phyloP scores from a whole-genome alignment of 2,329 filamentous ascomycete genomes.

The Xylariaceae sp. region DNA sequence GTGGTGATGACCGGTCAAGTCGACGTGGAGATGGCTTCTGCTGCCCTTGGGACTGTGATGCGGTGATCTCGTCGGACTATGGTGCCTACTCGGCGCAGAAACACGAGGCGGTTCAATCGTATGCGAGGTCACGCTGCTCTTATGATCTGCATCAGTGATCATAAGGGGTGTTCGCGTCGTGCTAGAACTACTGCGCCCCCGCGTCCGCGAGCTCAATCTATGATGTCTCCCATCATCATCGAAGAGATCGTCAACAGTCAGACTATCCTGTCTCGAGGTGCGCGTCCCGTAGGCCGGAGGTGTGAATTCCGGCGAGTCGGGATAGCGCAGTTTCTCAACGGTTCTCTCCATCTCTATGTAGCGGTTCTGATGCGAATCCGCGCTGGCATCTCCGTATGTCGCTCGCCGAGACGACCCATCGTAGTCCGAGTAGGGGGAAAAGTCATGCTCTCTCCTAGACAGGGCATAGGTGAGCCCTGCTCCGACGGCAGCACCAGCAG shows the following conservation, averaged over 20 bases:
- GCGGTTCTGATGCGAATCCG: conserved; percentile 30
- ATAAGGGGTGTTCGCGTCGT: conserved; percentile 36
- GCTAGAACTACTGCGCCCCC: conserved; percentile 40
- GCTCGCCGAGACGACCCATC: conserved; percentile 39
- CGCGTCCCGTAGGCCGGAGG: conserved; percentile 35
- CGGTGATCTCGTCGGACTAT: conserved; percentile 4
- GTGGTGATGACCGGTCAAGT: background rate
- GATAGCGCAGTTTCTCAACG: conserved; percentile 37
- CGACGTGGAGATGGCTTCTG: conserved; percentile 9
- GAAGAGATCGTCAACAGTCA: conserved; percentile 32
- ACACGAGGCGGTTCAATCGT: conserved; percentile 30
- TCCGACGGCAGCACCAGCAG: conserved; percentile 66
- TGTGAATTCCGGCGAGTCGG: conserved; percentile 33
- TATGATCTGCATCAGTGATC: conserved; percentile 39
- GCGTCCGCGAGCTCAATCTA: conserved; percentile 31
- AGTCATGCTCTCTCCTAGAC: conserved; percentile 51
- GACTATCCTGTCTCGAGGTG: conserved; percentile 33
- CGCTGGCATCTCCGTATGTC: conserved; percentile 40
- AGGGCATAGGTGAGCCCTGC: conserved; percentile 64
- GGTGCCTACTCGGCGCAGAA: conserved; percentile 23
- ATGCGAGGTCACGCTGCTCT: conserved; percentile 38
- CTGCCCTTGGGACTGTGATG: background rate
- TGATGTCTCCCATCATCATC: conserved; percentile 39
- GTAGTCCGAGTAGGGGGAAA: conserved; percentile 38
- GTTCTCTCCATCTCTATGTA: conserved; percentile 37